phyloP scores from a whole-genome alignment of 2,329 filamentous ascomycete species.

The Pyrenophora teres region DNA sequence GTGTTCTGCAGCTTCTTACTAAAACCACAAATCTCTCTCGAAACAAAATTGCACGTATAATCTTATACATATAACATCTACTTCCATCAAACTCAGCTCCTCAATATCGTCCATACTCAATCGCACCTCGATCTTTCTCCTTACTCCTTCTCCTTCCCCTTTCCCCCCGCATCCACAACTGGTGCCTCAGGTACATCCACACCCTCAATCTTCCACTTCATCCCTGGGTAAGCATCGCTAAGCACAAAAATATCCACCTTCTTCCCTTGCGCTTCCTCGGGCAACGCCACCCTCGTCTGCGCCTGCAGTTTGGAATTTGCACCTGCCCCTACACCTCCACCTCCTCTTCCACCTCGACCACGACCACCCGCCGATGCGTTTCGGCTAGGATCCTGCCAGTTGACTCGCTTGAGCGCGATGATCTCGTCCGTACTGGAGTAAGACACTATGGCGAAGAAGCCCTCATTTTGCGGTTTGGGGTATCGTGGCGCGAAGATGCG shows the following conservation, averaged over 20 bases:
- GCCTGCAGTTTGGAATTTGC: slow-evolving; percentile 53
- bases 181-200: slow-evolving; percentile 56
- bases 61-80: too few species aligned
- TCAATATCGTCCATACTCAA: too few species aligned
- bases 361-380: slow-evolving; percentile 4
- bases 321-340: slow-evolving; percentile 21
- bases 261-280: slow-evolving; percentile 58
- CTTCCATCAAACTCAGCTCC: too few species aligned
- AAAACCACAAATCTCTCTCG: too few species aligned
- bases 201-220: slow-evolving; percentile 64
- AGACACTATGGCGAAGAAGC: slow-evolving; percentile 83
- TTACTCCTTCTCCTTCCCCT: slow-evolving; percentile 29
- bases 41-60: too few species aligned
- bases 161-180: slow-evolving; percentile 33
- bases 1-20: too few species aligned
- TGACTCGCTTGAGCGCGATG: slow-evolving; percentile 81
- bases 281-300: slow-evolving; percentile 65
- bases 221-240: slow-evolving; percentile 85
- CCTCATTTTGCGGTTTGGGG: slow-evolving; percentile 92
- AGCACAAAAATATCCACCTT: slow-evolving; percentile 75
- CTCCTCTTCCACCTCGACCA: slow-evolving; percentile 12
- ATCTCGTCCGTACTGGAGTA: slow-evolving; percentile 73
- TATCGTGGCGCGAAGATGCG: slow-evolving; percentile 86
- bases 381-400: slow-evolving; percentile 62
- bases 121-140: too few species aligned